These are phyloP conservation scores for Pichia sp. DNA, from an alignment of 1,139 yeast species.

Conservation along the genomic window DNA sequence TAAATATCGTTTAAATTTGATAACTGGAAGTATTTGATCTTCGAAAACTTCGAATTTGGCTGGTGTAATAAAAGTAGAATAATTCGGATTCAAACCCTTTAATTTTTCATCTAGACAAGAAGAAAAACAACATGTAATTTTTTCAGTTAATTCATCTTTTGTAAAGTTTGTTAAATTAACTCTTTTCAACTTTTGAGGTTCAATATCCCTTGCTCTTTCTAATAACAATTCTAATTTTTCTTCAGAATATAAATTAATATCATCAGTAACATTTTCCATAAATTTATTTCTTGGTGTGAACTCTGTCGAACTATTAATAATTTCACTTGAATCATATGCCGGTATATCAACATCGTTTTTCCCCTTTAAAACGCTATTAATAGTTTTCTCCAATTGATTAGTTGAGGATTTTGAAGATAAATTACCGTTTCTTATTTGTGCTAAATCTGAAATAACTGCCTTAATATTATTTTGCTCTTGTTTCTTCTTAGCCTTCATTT, in stretches of 20 bases:
- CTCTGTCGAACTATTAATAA: slow-evolving; percentile 7
- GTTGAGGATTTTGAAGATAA: too few relatives aligned
- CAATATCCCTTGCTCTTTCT: slow-evolving; percentile 16
- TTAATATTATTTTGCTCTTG: not conserved
- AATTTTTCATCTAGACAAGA: slow-evolving; percentile 18
- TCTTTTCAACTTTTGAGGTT: slow-evolving; percentile 36
- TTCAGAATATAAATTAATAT: slow-evolving; percentile 10
- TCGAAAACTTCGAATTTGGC: slow-evolving; percentile 24
- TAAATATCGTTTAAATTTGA: slow-evolving; percentile 31
- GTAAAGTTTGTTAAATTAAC: slow-evolving; percentile 45
- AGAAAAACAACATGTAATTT: slow-evolving; percentile 38
- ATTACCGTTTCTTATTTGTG: not conserved
- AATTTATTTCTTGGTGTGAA: not conserved
- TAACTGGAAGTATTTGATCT: slow-evolving; percentile 24
- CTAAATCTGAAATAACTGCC: slow-evolving; percentile 5
- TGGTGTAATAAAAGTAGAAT: slow-evolving; percentile 27
- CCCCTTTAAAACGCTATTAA: not conserved
- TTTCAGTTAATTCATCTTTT: slow-evolving; percentile 45
- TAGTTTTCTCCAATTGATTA: not conserved
- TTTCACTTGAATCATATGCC: not conserved
- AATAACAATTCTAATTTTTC: slow-evolving; percentile 20
- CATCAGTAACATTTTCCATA: slow-evolving; percentile 6
- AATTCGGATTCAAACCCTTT: slow-evolving; percentile 19
- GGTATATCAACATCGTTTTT: too few relatives aligned
- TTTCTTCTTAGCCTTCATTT: not conserved